Base-by-base conservation (phyloP, 2,329 filamentous ascomycete genomes). In the Colletotrichum sp. region DNA sequence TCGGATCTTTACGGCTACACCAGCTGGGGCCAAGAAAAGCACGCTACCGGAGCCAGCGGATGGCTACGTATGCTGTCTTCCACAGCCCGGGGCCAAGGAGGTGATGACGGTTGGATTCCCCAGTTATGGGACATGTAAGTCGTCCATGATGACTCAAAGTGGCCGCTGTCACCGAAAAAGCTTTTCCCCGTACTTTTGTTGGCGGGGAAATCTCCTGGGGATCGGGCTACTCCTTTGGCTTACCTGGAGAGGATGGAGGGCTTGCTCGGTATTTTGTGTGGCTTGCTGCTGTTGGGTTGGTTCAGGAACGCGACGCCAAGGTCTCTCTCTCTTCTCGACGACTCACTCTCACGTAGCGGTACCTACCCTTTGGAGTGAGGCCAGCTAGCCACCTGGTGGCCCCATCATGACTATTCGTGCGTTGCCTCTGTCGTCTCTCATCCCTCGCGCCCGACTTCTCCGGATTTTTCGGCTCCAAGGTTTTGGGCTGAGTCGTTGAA, bases 241-340 rank as follows among this genome's bases (percentile, higher is more conserved):
- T 48, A 8, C 36, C 38, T 32, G 43, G 55, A 32, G 67, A 43
- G 63, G 72, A 52, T 72, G 61, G 38, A 43, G 69, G 63, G 68
- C 48, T 32, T 38, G 69, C 43, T 67, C 69, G 73, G 73, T 75
- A 72, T 63, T 75, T 75, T 75, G 68, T 63, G 73, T 75, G 69
- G 73, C 73, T 57, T 72, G 38, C 38, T 32, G 63, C 36, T 67
- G 73, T 73, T 75, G 73, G 67, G 67, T 64, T 64, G 69, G 70
- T 43, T 24, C 72, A 75, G 72, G 72, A 75, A 75, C 72, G 68
- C 24, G 30, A 74, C 15, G 48, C 38, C 34, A 26, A 26, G 8
- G 57, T 15, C 6, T 26, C 57, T 28, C 55, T 26, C 16, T 60
- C 60, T 38, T 32, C n/a, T 63, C 32, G 32, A 63, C 28, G 60